Conservation (phyloP, 768 basidiomycete genomes). For the Russula compacta region DNA sequence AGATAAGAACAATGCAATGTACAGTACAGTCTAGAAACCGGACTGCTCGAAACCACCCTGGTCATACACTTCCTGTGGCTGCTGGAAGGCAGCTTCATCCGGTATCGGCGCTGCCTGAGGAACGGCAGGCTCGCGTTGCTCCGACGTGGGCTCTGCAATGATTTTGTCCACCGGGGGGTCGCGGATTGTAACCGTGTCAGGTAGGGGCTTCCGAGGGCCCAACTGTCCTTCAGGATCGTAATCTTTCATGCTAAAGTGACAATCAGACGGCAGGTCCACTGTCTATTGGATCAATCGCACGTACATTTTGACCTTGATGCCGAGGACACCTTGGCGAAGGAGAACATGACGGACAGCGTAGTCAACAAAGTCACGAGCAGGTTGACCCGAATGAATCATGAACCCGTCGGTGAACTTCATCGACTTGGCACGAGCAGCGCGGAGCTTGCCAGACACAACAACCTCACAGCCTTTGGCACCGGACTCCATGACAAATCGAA, state of each 20-base stretch:
- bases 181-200: conserved; percentile 84
- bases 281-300: conserved; percentile 21
- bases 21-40: conserved; percentile 32
- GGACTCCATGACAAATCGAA: conserved; percentile 99
- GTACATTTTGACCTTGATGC: conserved; percentile 99
- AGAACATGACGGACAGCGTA: conserved; percentile 96
- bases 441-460: conserved; percentile 98
- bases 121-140: conserved; percentile 63
- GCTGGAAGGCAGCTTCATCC: conserved; percentile 34
- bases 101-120: conserved; percentile 41
- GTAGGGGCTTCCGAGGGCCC: conserved; percentile 89
- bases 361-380: conserved; percentile 93
- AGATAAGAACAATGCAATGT: conserved; percentile 7
- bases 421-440: conserved; percentile 98
- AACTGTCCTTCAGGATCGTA: conserved; percentile 84
- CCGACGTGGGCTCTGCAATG: conserved; percentile 80
- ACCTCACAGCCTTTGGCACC: conserved; percentile 99
- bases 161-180: conserved; percentile 90
- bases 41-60: conserved; percentile 18
- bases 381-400: conserved; percentile 99
- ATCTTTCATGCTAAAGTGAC: conserved; percentile 77
- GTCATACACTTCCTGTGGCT: conserved; percentile 32
- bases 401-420: conserved; percentile 99
- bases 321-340: conserved; percentile 96
- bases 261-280: conserved; percentile 11